Base-by-base conservation (phyloP, 352 stramenopile genomes). In the Phytophthora citricola region DNA sequence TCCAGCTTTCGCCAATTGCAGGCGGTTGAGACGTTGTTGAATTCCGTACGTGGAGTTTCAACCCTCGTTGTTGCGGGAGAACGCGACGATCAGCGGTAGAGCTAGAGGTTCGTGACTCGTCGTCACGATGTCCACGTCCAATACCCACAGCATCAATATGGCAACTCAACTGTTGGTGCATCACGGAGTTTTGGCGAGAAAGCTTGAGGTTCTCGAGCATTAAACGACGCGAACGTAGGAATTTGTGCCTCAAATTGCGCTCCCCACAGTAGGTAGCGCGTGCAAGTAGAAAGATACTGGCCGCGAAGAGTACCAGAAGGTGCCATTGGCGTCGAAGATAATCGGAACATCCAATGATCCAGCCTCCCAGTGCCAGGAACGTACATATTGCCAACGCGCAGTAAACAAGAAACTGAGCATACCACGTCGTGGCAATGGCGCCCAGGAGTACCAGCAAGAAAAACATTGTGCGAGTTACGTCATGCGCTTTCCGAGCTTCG, bases 201-300 rank as follows among this genome's bases (percentile, higher is more conserved):
- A 90, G 71, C 53, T 87, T 89, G 50, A 81, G 50, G 36, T 89
- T 91, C 58, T 90, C 83, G 8, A 91, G 71, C 64, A 89, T 64
- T 22, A 91, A 54, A 31, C 85, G 83, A 7, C 80, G 72, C n/a
- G 87, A 52, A 0, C 66, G 69, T 20, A 91, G 44, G 45, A 91
- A 91, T 48, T 85, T 88, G 44, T 65, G 44, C 1, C 83, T 78
- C 17, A 83, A 58, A 8, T 54, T 56, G 11, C 53, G 62, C 36
- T 91, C 81, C 4, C 44, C 66, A 36, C 73, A 76, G 39, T 88
- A 90, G 0, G 87, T 59, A 5, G 66, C 61, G 8, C 64, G 62
- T 0, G 76, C 77, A 24, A 89, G 69, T 48, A 84, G 75, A 32
- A 49, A 15, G 27, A 88, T 50, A 43, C 63, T 78, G 11, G 52